Base-by-base conservation (phyloP, 1,139 yeast species). In the Candida smagusa region DNA sequence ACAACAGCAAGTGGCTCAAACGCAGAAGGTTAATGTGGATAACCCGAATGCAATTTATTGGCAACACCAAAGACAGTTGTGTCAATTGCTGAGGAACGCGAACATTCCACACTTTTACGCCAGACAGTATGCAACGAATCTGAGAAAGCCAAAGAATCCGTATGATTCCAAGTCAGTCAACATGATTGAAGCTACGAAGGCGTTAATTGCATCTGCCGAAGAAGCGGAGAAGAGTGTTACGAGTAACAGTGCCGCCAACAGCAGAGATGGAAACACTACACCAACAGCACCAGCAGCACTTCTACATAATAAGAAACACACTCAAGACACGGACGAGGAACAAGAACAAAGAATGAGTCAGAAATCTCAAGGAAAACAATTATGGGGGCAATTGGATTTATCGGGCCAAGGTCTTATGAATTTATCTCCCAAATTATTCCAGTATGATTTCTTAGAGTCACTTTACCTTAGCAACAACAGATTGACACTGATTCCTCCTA, bases 331-430 rank as follows among this genome's bases (percentile, higher is more conserved):
- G 48, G 88, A 85, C 46, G 90, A 82, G 54, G 88, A 87, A 50
- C 86, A 83, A 47, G 92, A 84, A 54, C 80, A 88, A 54, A 72
- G 82, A 57, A 79, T 79, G 65, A 79, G 85, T 57, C 77, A 78
- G 43, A 84, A 78, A 49, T 77, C 85, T 33, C 79, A 82, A 38
- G 80, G 83, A 22, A 77, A 76, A 51, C 97, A 90, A 63, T 74
- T 85, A 53, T 94, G 99, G 99, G 85, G 95, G 39, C 94, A 92
- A 21, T 70, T 94, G 48, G 99, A 94, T 65, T 70, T 92, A 47
- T 81, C 95, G 49, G 96, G 97, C 40, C 95, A 92, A 61, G 89
- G 95, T 19, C 68, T 92, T 38, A 71, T 79, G 46, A 75, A 78
- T 44, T 53, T 90, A 31, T 79, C 89, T 11, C 79, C 84, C 21